Percentiles rank a stretch among this genome's conserved stretches.
Conservation (phyloP, 225 moss, liverwort and hornwort genomes). For the Polytrichum formosum region DNA sequence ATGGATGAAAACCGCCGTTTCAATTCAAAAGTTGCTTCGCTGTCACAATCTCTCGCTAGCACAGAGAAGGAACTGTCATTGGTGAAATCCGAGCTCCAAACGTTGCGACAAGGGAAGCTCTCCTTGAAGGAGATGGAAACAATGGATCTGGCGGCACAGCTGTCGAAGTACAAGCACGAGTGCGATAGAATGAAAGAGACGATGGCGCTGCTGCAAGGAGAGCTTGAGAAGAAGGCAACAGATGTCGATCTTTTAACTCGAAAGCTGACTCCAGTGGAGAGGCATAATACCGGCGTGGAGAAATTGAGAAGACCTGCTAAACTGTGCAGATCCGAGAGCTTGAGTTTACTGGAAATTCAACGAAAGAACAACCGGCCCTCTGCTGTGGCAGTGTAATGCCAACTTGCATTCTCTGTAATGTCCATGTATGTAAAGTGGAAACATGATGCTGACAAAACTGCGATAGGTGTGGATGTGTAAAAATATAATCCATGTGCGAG, state of each 20-base stretch:
- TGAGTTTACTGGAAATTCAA: conserved; percentile 13
- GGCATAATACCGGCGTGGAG: conserved; percentile 8
- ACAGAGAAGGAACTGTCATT: conserved; percentile 26
- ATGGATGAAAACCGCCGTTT: conserved; percentile 30
- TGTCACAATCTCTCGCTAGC: conserved; percentile 15
- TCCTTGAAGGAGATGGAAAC: conserved; percentile 36
- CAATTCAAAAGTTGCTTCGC: conserved; percentile 14
- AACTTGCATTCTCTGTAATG: too few relatives aligned
- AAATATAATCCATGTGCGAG: too few relatives aligned
- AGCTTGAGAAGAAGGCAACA: conserved; percentile 21
- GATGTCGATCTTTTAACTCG: conserved; percentile 20
- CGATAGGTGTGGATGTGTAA: too few relatives aligned
- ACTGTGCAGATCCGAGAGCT: conserved; percentile 43
- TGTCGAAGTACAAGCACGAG: conserved; percentile 30
- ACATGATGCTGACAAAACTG: too few relatives aligned
- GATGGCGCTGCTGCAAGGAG: conserved; percentile 18
- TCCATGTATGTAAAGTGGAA: too few relatives aligned
- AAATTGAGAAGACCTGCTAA: conserved; percentile 2
- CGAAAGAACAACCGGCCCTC: background rate
- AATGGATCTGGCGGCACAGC: conserved; percentile 30
- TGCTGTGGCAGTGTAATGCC: background rate
- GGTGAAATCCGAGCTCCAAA: conserved; percentile 16
- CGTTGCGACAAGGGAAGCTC: conserved; percentile 14
- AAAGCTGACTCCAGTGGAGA: conserved; percentile 27
- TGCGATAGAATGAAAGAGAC: conserved; percentile 17